Conservation (phyloP, 768 basidiomycete genomes). For the Cystofilobasidium capitatum region DNA sequence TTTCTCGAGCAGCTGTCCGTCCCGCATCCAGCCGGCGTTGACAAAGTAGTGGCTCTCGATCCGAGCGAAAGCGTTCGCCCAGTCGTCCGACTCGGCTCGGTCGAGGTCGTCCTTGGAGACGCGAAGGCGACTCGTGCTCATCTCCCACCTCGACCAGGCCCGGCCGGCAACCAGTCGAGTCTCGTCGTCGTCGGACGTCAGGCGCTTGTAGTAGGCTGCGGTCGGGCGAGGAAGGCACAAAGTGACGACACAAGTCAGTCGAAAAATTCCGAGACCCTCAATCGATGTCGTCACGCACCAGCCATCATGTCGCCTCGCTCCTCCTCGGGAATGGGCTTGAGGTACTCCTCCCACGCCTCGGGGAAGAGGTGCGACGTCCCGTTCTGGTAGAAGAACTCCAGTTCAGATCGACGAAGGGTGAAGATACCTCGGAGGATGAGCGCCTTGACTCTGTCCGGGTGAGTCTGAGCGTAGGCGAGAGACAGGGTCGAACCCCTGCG, state of each 20-base stretch:
- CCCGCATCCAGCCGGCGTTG: constrained; percentile 75
- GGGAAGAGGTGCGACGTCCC: constrained; percentile 70
- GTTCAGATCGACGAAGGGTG: constrained; percentile 47
- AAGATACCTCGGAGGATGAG: constrained; percentile 80
- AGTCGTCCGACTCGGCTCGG: constrained; percentile 60
- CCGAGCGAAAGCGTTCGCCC: constrained; percentile 48
- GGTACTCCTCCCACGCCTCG: constrained; percentile 80
- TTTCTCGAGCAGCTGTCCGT: constrained; percentile 72
- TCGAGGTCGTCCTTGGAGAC: constrained; percentile 61
- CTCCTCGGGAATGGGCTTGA: constrained; percentile 66
- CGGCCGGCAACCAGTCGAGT: constrained; percentile 60
- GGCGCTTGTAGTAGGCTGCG: constrained; percentile 65
- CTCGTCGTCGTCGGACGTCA: constrained; percentile 61
- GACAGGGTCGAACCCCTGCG: constrained; percentile 72
- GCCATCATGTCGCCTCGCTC: constrained; percentile 69
- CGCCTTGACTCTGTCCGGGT: constrained; percentile 69
- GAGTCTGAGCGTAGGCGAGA: constrained; percentile 73
- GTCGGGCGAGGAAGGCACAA: too few relatives aligned
- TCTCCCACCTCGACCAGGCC: constrained; percentile 87
- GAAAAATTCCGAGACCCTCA: too few relatives aligned
- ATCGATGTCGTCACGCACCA: too few relatives aligned
- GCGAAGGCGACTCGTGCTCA: constrained; percentile 66
- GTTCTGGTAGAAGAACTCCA: constrained; percentile 37
- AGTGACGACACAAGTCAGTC: too few relatives aligned
- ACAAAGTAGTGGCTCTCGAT: constrained; percentile 73